Percentiles rank a stretch among this genome's conserved stretches.
These are phyloP conservation scores for Cadophora luteo-olivacea DNA, from an alignment of 2,329 filamentous ascomycete species.

Conservation along the genomic window DNA sequence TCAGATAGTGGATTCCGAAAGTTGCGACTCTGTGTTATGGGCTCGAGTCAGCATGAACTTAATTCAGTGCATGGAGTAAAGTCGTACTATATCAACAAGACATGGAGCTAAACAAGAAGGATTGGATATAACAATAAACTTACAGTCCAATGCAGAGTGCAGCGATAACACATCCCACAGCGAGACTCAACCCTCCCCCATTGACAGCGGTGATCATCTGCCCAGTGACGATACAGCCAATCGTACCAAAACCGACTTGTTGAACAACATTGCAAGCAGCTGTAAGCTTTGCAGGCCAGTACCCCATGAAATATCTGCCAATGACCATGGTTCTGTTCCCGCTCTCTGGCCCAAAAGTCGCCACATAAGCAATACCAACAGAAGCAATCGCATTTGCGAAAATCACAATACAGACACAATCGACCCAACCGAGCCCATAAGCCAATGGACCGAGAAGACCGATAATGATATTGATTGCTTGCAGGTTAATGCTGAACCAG, in stretches of 20 bases:
- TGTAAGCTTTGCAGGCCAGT: conserved; percentile 67
- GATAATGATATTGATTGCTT: conserved; percentile 66
- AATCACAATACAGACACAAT: conserved; percentile 59
- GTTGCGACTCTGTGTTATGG: conserved; percentile 50
- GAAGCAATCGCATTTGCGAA: conserved; percentile 61
- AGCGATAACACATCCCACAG: conserved; percentile 69
- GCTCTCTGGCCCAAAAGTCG: conserved; percentile 65
- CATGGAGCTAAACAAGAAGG: no score
- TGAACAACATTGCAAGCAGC: conserved; percentile 68
- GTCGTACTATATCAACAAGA: no score
- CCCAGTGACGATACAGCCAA: conserved; percentile 68
- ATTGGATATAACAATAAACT: neutral
- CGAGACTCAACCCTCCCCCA: conserved; percentile 61
- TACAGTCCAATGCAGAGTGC: conserved; percentile 65
- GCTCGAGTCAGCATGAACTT: neutral
- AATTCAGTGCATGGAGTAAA: no score
- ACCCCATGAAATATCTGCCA: conserved; percentile 66
- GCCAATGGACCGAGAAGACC: conserved; percentile 66
- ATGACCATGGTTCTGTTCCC: conserved; percentile 67
- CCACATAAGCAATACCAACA: conserved; percentile 60
- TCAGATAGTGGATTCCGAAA: conserved; percentile 70
- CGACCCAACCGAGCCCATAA: conserved; percentile 61
- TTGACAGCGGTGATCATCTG: conserved; percentile 72
- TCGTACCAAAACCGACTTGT: conserved; percentile 65
- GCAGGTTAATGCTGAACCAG: conserved; percentile 67